Evolutionary conservation across 2,329 filamentous ascomycete species (phyloP), one percentile per base, ranked within the genome.

Genomic region (Fusarium agapanthi): DNA sequence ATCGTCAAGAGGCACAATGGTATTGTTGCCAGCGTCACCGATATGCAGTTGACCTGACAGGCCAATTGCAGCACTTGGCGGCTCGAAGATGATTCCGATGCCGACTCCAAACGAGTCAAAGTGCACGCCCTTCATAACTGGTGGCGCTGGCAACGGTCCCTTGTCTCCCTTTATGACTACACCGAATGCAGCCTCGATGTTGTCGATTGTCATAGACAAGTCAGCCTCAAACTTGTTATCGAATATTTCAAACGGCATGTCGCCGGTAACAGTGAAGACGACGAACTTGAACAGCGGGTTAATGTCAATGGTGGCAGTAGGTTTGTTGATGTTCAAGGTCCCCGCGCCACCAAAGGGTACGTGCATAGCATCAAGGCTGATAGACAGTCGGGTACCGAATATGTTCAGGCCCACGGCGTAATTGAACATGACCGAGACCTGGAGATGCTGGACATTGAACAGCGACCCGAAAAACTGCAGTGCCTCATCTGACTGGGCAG

Each of bases 241-340:
- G 11, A 64, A 64, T 4, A 64, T 28, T 5, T 24, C 15, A 13
- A 64, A 64, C 6, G 55, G 61, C 8, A 64, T 61, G 3, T 13
- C 26, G 0, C 61, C 61, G 1, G 55, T 32, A 22, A 64, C 55
- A 1, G 37, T 43, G 3, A 61, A 61, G 14, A 37, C 30, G 1
- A 64, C 26, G 0, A 61, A 64, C 30, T 44, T 44, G 44, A 44
- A 61, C 1, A 44, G 11, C 5, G 61, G 55, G 14, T 64, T 64
- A 44, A 64, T 61, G 32, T 61, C 32, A 28, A 64, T 64, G n/a
- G 37, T 61, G 16, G 20, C 55, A 16, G 44, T 61, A 14, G 61
- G 61, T 2, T 44, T 61, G 0, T 61, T 61, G 5, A 64, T 64
- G 18, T n/a, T 61, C 8, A 64, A 6, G 0, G 14, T 61, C 3